Evolutionary conservation across 768 basidiomycete genomes (phyloP).

Genomic region (Rhodotorula paludigena): DNA sequence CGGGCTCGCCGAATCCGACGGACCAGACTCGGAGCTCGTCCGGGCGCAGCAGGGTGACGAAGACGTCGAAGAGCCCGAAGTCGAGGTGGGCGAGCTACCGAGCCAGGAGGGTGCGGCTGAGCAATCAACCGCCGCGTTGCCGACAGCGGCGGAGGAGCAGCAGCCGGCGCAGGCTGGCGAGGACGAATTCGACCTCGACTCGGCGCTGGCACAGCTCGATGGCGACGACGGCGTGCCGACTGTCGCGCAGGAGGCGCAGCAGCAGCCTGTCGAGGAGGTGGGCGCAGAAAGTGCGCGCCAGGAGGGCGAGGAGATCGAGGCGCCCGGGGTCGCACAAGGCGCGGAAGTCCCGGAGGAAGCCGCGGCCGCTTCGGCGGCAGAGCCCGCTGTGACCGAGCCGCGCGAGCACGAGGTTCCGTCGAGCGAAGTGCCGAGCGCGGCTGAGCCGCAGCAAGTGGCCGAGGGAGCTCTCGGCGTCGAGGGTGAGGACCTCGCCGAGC

Average conservation of each 20-base stretch:
- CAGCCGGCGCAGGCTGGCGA: neutral
- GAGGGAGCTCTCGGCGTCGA: neutral
- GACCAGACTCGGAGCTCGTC: conserved; percentile 21
- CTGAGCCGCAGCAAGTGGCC: neutral
- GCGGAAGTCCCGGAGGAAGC: neutral
- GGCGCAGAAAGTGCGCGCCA: neutral
- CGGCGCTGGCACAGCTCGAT: conserved; percentile 31
- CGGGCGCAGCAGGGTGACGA: neutral
- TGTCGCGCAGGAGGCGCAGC: neutral
- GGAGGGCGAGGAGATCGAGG: no score
- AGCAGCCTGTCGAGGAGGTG: neutral
- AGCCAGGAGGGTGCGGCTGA: no score
- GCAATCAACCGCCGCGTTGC: no score
- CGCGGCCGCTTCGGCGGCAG: no score
- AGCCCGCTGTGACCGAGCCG: no score
- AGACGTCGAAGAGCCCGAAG: conserved; percentile 1
- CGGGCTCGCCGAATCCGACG: conserved; percentile 4
- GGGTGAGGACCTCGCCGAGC: neutral
- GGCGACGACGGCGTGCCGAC: conserved; percentile 27
- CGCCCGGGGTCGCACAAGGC: neutral
- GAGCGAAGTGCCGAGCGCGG: no score
- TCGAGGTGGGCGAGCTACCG: no score
- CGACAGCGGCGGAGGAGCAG: no score
- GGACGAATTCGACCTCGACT: conserved; percentile 15
- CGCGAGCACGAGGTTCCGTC: no score